Conservation (phyloP, 2,329 filamentous ascomycete genomes). For the Aspergillus sp. region DNA sequence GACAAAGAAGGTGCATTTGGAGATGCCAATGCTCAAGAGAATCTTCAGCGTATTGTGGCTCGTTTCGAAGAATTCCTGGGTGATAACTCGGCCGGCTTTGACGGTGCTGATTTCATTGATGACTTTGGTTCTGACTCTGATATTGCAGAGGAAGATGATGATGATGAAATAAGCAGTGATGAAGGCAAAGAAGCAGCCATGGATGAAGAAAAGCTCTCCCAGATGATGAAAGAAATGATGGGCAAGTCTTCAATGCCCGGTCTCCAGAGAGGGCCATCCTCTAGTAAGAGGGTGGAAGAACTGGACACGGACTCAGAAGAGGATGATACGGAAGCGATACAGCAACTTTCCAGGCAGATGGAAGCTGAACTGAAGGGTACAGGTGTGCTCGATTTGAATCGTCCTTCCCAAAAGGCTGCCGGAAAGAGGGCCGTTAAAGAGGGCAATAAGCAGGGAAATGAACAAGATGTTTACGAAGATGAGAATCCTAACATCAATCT, state of each 20-base stretch:
- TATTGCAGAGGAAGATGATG: slow-evolving; percentile 46
- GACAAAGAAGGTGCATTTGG: slow-evolving; percentile 33
- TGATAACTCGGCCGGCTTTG: slow-evolving; percentile 71
- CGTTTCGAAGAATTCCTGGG: slow-evolving; percentile 90
- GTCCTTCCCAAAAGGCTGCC: slow-evolving; percentile 11
- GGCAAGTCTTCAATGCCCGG: slow-evolving; percentile 50
- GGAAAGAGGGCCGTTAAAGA: slow-evolving; percentile 9
- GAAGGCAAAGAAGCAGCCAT: slow-evolving; percentile 72
- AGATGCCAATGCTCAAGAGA: slow-evolving; percentile 39
- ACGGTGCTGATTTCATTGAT: slow-evolving; percentile 64
- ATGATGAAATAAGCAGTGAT: slow-evolving; percentile 51
- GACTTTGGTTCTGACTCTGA: slow-evolving; percentile 64
- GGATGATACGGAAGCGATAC: slow-evolving; percentile 55
- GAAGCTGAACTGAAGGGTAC: slow-evolving; percentile 42
- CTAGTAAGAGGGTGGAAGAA: slow-evolving; percentile 36
- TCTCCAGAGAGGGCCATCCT: slow-evolving; percentile 13
- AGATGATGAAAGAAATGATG: slow-evolving; percentile 91
- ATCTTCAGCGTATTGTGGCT: slow-evolving; percentile 83
- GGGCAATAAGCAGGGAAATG: slow-evolving; percentile 15
- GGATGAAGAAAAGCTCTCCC: slow-evolving; percentile 75
- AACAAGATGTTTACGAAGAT: slow-evolving; percentile 35
- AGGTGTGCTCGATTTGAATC: slow-evolving; percentile 38
- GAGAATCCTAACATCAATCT: slow-evolving; percentile 79
- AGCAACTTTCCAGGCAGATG: slow-evolving; percentile 40
- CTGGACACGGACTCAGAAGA: slow-evolving; percentile 44